Evolutionary conservation across 345 rosid genomes (phyloP).

Genomic region (Linum tenue): DNA sequence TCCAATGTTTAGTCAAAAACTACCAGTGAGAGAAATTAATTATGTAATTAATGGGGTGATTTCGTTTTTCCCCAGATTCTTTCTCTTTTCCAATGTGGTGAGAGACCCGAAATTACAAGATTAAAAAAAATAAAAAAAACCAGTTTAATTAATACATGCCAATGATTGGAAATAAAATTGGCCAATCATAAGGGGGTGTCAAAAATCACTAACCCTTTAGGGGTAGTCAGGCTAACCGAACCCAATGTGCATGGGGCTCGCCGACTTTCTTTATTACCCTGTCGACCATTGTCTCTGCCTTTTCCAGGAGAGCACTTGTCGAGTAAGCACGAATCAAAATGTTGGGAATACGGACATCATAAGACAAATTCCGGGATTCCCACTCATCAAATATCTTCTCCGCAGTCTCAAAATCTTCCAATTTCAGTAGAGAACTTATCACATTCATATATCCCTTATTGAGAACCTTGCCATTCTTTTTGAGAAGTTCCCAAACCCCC

Average conservation of each 20-base stretch:
- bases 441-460: background rate
- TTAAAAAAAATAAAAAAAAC: too few species aligned
- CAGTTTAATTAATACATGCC: too few species aligned
- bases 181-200: too few species aligned
- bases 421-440: background rate
- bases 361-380: conserved; percentile 6
- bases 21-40: too few species aligned
- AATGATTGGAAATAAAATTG: too few species aligned
- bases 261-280: background rate
- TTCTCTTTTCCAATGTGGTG: too few species aligned
- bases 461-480: background rate
- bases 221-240: too few species aligned
- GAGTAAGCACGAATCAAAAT: conserved; percentile 1
- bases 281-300: background rate
- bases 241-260: conserved; percentile 5
- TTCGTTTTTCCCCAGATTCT: too few species aligned
- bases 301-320: background rate
- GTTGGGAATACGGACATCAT: conserved; percentile 3
- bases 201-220: too few species aligned
- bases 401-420: background rate
- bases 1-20: too few species aligned
- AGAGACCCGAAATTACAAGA: too few species aligned
- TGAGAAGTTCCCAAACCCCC: background rate
- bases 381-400: conserved; percentile 10
- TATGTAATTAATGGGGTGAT: too few species aligned